Evolutionary conservation across 2,329 filamentous ascomycete genomes (phyloP).

Genomic region (Westerdykella aurantiaca): DNA sequence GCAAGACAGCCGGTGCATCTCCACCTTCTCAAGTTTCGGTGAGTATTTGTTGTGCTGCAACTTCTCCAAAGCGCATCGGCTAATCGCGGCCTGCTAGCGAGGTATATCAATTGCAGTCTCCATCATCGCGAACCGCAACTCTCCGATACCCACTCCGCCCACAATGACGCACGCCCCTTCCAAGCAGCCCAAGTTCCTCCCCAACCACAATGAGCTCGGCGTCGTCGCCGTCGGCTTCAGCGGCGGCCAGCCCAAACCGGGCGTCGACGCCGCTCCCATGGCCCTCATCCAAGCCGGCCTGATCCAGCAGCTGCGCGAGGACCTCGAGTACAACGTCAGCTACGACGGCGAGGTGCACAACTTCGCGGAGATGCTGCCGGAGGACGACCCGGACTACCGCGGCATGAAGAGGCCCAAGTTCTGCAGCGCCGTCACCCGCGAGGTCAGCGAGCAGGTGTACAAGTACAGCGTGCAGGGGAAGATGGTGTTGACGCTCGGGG

Average conservation of each 20-base stretch:
- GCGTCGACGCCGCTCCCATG: slow-evolving; percentile 84
- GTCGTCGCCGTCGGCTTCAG: slow-evolving; percentile 95
- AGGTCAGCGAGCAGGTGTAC: slow-evolving; percentile 80
- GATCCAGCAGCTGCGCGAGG: slow-evolving; percentile 72
- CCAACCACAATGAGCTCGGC: slow-evolving; percentile 72
- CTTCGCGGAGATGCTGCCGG: slow-evolving; percentile 70
- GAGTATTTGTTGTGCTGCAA: background rate
- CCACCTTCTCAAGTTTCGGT: background rate
- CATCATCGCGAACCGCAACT: background rate
- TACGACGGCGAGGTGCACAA: slow-evolving; percentile 77
- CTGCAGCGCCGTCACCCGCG: slow-evolving; percentile 77
- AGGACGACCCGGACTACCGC: slow-evolving; percentile 70
- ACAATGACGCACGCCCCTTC: slow-evolving; percentile 53
- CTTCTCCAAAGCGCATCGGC: too few relatives aligned
- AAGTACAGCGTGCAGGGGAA: slow-evolving; percentile 75
- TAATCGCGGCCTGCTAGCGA: background rate
- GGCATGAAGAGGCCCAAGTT: slow-evolving; percentile 90
- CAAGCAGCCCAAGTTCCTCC: slow-evolving; percentile 68
- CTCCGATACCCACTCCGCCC: background rate
- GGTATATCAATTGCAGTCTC: background rate
- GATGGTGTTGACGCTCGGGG: slow-evolving; percentile 86
- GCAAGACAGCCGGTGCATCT: background rate
- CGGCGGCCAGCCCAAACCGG: slow-evolving; percentile 87
- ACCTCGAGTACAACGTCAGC: slow-evolving; percentile 82
- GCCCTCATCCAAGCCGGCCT: slow-evolving; percentile 86